These are phyloP conservation scores for Eucalyptus dawsonii DNA, from an alignment of 345 rosid species.

Conservation along the genomic window DNA sequence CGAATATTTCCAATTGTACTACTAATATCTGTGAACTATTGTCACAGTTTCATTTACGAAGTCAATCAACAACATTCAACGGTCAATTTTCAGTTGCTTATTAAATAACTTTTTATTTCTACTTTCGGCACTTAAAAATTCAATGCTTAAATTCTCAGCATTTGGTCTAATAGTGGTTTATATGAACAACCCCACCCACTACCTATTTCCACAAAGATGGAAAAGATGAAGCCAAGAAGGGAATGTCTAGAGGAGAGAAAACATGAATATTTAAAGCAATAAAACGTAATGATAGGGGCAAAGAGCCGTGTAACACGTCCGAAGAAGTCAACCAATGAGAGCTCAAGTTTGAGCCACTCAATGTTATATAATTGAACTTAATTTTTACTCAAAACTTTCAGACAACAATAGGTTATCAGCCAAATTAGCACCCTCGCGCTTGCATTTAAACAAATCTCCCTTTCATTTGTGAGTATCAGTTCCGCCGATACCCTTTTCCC, in stretches of 20 bases:
- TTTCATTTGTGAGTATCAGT: neutral
- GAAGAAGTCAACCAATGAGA: neutral
- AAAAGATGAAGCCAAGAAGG: neutral
- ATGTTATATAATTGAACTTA: neutral
- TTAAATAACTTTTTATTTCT: neutral
- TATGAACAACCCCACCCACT: neutral
- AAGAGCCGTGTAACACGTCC: neutral
- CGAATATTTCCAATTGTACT: neutral
- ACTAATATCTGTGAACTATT: neutral
- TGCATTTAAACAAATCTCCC: neutral
- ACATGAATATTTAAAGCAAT: neutral
- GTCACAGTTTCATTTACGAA: neutral
- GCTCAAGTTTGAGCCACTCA: neutral
- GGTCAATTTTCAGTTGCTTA: neutral
- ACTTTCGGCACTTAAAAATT: neutral
- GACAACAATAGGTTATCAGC: neutral
- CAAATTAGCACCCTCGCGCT: neutral
- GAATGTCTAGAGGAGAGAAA: neutral
- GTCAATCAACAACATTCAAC: neutral
- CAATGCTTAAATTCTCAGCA: neutral
- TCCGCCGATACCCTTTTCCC: rapidly evolving
- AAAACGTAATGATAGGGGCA: neutral
- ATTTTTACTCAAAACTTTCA: neutral
- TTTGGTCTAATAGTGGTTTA: neutral
- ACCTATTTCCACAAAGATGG: neutral